These are phyloP conservation scores for Sindora glabra DNA, from an alignment of 306 rosid genomes.

Conservation along the genomic window DNA sequence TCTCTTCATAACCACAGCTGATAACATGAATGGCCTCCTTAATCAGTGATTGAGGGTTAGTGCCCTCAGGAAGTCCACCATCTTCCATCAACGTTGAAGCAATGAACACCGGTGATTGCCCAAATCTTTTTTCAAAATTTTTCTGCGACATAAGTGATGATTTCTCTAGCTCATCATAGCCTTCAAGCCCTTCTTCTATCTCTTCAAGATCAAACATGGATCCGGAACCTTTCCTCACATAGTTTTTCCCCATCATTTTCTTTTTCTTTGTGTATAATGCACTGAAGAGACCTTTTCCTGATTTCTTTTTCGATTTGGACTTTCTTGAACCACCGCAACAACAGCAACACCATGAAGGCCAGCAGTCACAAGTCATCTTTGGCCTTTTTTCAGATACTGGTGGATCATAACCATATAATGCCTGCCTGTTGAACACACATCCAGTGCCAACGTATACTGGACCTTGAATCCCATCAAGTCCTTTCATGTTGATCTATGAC, in stretches of 20 bases:
- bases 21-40: conserved; percentile 97
- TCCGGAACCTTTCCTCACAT: conserved; percentile 42
- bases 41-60: conserved; percentile 39
- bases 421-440: conserved; percentile 85
- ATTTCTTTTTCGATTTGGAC: conserved; percentile 43
- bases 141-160: conserved; percentile 66
- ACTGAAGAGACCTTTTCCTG: conserved; percentile 33
- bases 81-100: conserved; percentile 80
- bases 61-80: conserved; percentile 82
- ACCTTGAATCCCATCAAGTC: conserved; percentile 96
- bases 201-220: conserved; percentile 55
- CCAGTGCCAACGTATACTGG: conserved; percentile 93
- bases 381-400: conserved; percentile 58
- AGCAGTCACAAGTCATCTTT: conserved; percentile 59
- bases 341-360: no score
- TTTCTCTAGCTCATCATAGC: conserved; percentile 69
- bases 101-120: conserved; percentile 80
- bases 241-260: conserved; percentile 52
- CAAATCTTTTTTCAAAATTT: conserved; percentile 66
- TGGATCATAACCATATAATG: conserved; percentile 81
- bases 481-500: conserved; percentile 83
- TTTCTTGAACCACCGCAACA: conserved; percentile 47
- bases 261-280: conserved; percentile 36
- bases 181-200: conserved; percentile 68
- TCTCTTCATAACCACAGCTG: conserved; percentile 91